Evolutionary conservation across 1,284 basidiomycete species (phyloP).

Genomic region (Heterobasidion occidentale): DNA sequence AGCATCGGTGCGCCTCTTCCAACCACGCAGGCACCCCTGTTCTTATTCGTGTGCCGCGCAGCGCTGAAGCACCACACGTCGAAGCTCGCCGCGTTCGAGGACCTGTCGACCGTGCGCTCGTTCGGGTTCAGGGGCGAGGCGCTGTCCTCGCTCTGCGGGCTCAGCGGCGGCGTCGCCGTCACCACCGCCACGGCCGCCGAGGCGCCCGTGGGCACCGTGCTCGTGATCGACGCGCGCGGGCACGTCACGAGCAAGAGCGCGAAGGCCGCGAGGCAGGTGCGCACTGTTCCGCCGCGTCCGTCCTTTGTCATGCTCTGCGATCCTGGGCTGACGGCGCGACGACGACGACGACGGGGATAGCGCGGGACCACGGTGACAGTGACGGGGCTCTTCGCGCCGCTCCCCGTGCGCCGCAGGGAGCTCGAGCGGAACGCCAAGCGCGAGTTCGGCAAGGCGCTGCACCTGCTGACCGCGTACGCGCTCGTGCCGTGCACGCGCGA

Average conservation of each 20-base stretch:
- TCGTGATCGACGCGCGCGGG: conserved; percentile 67
- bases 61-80: conserved; percentile 93
- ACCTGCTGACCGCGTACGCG: conserved; percentile 84
- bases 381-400: conserved; percentile 67
- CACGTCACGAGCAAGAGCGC: conserved; percentile 39
- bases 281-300: no score
- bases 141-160: conserved; percentile 84
- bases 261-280: conserved; percentile 70
- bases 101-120: conserved; percentile 70
- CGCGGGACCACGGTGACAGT: conserved; percentile 84
- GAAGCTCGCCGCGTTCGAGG: conserved; percentile 75
- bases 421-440: conserved; percentile 86
- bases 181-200: conserved; percentile 67
- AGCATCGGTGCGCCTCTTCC: conserved; percentile 54
- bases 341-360: conserved; percentile 27
- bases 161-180: conserved; percentile 66
- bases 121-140: conserved; percentile 98
- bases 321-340: neutral
- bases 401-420: conserved; percentile 92
- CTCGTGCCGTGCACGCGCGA: conserved; percentile 66
- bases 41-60: no score
- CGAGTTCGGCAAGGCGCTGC: conserved; percentile 83
- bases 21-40: neutral
- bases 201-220: conserved; percentile 70
- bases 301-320: no score